Percentiles rank a stretch among this genome's conserved stretches.
Conservation (phyloP, 139 green algal species). For the Micromonas commoda region DNA sequence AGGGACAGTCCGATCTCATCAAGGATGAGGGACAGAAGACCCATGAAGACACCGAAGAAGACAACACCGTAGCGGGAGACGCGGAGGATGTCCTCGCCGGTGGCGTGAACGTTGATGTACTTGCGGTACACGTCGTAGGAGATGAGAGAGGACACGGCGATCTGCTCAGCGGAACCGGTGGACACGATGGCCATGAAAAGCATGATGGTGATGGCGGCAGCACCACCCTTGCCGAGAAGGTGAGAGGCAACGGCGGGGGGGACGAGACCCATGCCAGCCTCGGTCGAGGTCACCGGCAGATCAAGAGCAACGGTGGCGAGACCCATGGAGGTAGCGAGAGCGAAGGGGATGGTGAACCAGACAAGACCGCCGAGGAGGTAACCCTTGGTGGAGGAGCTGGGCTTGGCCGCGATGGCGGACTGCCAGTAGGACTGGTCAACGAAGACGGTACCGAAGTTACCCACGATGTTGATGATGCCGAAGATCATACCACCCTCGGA, state of each 20-base stretch:
- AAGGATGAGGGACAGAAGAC: slow-evolving; percentile 71
- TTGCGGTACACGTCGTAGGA: slow-evolving; percentile 69
- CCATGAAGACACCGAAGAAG: slow-evolving; percentile 63
- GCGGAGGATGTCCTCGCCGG: slow-evolving; percentile 63
- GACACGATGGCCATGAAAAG: slow-evolving; percentile 84
- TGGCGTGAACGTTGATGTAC: slow-evolving; percentile 75
- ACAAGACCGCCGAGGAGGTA: slow-evolving; percentile 52
- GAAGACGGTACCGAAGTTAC: slow-evolving; percentile 91
- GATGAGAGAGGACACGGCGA: slow-evolving; percentile 77
- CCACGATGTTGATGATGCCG: slow-evolving; percentile 94
- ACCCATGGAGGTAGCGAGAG: slow-evolving; percentile 81
- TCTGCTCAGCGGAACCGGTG: slow-evolving; percentile 77
- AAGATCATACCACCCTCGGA: slow-evolving; percentile 80
- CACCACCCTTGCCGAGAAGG: slow-evolving; percentile 75
- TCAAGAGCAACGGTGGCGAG: slow-evolving; percentile 75
- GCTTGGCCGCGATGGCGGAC: slow-evolving; percentile 79
- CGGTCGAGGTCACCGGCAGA: slow-evolving; percentile 66
- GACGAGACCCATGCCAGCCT: slow-evolving; percentile 71
- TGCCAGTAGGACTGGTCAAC: slow-evolving; percentile 85
- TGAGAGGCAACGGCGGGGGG: slow-evolving; percentile 69
- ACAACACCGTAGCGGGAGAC: slow-evolving; percentile 59
- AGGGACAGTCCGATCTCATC: slow-evolving; percentile 64
- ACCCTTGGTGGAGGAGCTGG: slow-evolving; percentile 65
- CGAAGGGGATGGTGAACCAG: slow-evolving; percentile 94
- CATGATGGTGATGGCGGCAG: slow-evolving; percentile 69